Conservation (phyloP, 2,329 filamentous ascomycete genomes). For the Aspergillus hortae region DNA sequence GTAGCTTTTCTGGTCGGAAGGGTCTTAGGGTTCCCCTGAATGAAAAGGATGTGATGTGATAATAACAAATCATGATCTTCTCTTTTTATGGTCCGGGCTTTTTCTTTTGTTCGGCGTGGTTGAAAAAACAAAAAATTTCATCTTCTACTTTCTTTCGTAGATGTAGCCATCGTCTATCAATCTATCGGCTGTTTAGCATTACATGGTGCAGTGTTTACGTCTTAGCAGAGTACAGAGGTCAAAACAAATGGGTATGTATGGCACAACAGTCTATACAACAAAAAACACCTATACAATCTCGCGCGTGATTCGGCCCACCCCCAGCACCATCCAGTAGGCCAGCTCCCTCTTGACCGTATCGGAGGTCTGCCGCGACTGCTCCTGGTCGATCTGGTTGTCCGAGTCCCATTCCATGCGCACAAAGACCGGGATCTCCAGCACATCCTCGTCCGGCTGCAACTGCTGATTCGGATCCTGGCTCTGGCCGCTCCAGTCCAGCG, state of each 20-base stretch:
- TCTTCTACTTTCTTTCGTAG: not conserved
- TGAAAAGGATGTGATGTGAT: slow-evolving; percentile 20
- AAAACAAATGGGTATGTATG: not conserved
- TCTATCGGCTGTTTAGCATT: no score
- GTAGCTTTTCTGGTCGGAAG: slow-evolving; percentile 8
- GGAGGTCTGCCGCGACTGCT: slow-evolving; percentile 51
- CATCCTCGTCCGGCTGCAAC: slow-evolving; percentile 54
- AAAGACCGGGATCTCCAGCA: slow-evolving; percentile 90
- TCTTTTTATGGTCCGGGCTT: slow-evolving; percentile 16
- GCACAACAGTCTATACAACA: slow-evolving; percentile 7
- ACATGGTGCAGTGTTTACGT: not conserved
- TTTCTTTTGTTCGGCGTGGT: slow-evolving; percentile 18
- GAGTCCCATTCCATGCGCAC: slow-evolving; percentile 88
- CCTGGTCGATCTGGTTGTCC: slow-evolving; percentile 47
- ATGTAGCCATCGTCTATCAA: not conserved
- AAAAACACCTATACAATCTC: slow-evolving; percentile 10
- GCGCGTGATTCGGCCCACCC: slow-evolving; percentile 70
- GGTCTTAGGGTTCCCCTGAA: slow-evolving; percentile 9
- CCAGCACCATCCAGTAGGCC: slow-evolving; percentile 93
- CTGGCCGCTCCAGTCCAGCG: slow-evolving; percentile 26
- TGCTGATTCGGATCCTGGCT: slow-evolving; percentile 9
- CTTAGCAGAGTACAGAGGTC: not conserved
- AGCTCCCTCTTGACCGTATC: slow-evolving; percentile 77
- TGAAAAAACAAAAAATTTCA: slow-evolving; percentile 15
- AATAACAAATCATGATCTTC: slow-evolving; percentile 21